Conservation (phyloP, 2,329 filamentous ascomycete genomes). For the Pseudopithomyces chartarum region DNA sequence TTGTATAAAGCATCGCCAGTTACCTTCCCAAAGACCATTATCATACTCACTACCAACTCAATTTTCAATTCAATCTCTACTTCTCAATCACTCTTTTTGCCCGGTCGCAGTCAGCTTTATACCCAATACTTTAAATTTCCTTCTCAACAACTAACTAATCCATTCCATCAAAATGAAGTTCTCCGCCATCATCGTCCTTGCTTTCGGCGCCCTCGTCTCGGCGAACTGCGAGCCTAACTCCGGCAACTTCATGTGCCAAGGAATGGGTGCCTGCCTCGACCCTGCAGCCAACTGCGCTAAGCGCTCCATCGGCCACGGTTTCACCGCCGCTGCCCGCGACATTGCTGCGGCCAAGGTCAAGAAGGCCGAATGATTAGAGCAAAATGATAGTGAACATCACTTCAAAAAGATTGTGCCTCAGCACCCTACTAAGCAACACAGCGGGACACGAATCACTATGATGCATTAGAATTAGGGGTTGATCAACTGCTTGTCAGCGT, state of each 20-base stretch:
- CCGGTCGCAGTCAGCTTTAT: background rate
- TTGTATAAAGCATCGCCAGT: background rate
- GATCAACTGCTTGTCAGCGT: background rate
- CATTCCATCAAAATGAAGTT: background rate
- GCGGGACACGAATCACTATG: background rate
- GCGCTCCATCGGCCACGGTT: slow-evolving; percentile 6
- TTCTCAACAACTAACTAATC: background rate
- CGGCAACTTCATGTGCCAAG: slow-evolving; percentile 7
- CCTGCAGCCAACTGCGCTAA: slow-evolving; percentile 2
- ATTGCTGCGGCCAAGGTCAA: background rate
- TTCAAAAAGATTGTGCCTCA: background rate
- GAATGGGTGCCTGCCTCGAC: background rate
- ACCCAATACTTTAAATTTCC: background rate
- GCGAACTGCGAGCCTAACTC: background rate
- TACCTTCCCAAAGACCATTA: background rate
- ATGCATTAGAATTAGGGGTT: background rate
- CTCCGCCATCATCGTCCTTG: slow-evolving; percentile 1
- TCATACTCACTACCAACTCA: slow-evolving; percentile 3
- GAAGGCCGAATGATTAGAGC: background rate
- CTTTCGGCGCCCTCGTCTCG: background rate
- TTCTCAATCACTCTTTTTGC: slow-evolving; percentile 2
- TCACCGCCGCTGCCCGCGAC: slow-evolving; percentile 5
- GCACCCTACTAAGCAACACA: background rate
- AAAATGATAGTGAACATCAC: background rate
- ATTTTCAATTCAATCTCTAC: background rate